Base-by-base conservation (phyloP, 805 yeast genomes). In the Ogataea neopini region DNA sequence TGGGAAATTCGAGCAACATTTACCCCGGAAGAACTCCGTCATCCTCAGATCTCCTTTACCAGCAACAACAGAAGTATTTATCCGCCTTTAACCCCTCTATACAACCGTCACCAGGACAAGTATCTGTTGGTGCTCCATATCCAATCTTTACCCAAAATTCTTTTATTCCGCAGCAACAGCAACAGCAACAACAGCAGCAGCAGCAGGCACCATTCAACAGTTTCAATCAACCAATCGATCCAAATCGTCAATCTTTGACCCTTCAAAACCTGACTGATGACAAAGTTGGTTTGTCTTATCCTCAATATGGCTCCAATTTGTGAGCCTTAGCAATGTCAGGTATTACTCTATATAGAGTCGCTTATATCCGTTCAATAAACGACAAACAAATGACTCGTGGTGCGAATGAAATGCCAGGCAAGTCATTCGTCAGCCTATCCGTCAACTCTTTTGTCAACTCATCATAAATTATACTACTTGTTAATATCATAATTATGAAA, bases 41-140 rank as follows among this genome's bases (percentile, higher is more conserved):
- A 36, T 30, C 44, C 9, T 30, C 30, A 10, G 36, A 40, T 9
- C 26, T 39, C 7, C 15, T 39, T 10, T 39, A 40, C 19, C 44
- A 40, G 14, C 37, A 40, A 20, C 44, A 40, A 29, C 44, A 40
- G 35, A 40, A 28, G 18, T 40, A 40, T 30, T 22, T 40, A 14
- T 15, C 36, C 20, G 36, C 44, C 14, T 40, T 40, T 22, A 39
- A 28, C 20, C 19, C 40, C n/a, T n/a, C 40, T 15, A 18, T 22
- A 36, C n/a, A 22, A 15, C 26, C 42, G 5, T 19, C 40, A 3
- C 6, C 26, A 14, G 40, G 40, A 36, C 40, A 20, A 20, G 40
- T 36, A 18, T n/a, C 42, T 22, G 11, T 39, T 6, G 33, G 20
- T 15, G n/a, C 32, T 3, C 20, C 26, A 30, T 39, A 39, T 29